These are phyloP conservation scores for Peronospora farinosa DNA, from an alignment of 352 stramenopile genomes.

Conservation along the genomic window DNA sequence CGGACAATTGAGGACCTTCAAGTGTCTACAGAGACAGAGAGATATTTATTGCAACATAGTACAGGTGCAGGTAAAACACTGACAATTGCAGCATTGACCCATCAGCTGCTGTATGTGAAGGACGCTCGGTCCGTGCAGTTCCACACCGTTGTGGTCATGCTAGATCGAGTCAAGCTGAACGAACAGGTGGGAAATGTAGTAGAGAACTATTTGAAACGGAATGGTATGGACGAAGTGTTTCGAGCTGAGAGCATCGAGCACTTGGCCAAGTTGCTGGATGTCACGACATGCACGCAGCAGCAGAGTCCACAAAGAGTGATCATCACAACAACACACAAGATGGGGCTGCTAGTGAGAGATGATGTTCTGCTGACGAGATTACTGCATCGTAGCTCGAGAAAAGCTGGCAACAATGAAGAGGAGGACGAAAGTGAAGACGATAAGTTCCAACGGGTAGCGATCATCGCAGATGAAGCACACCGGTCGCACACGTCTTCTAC, in stretches of 20 bases:
- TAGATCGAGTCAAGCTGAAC: constrained; percentile 81
- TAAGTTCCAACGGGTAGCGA: constrained; percentile 55
- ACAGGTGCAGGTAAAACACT: constrained; percentile 78
- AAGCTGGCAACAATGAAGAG: not conserved
- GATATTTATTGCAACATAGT: constrained; percentile 74
- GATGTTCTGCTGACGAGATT: constrained; percentile 59
- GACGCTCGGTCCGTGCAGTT: constrained; percentile 42
- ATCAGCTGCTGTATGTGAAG: constrained; percentile 60
- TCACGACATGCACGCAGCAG: constrained; percentile 15
- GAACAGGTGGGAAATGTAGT: constrained; percentile 71
- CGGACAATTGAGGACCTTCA: constrained; percentile 6
- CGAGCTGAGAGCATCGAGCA: constrained; percentile 71
- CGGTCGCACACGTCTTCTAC: constrained; percentile 68
- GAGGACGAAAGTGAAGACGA: not conserved
- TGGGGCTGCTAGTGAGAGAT: constrained; percentile 62
- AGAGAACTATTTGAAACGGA: constrained; percentile 61
- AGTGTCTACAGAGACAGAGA: constrained; percentile 18
- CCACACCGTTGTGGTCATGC: constrained; percentile 69
- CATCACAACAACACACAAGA: constrained; percentile 79
- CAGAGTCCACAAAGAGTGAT: constrained; percentile 49
- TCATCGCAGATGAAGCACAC: constrained; percentile 82
- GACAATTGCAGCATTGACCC: constrained; percentile 62
- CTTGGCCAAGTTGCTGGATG: constrained; percentile 46
- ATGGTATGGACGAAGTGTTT: constrained; percentile 65
- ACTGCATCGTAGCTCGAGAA: constrained; percentile 39